Base-by-base conservation (phyloP, 2,329 filamentous ascomycete species). In the Stagonosporopsis cucurbitacearum region DNA sequence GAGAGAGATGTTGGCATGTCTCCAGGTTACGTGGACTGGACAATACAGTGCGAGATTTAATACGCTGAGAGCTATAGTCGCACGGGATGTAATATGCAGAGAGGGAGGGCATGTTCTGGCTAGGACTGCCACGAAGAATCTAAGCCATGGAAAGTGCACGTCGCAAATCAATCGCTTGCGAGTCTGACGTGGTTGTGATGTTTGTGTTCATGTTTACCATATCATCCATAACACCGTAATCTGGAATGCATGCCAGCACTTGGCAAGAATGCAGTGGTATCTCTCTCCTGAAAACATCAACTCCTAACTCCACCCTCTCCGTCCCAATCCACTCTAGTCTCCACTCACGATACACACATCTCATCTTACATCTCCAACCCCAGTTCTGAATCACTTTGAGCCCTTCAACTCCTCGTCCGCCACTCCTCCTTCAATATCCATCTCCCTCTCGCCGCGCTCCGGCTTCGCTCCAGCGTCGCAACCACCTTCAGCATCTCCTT, bases 401-500 rank as follows among this genome's bases (percentile, higher is more conserved):
- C n/a, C 5, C 45, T 28, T 15, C 37, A 49, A 33, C 15, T 47
- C 58, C 55, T 36, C 2, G 65, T 61, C 59, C 63, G 67, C 70
- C 70, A 75, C 65, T 87, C 84, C 32, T 84, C 81, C 74, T 82
- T 87, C 63, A 88, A 65, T 42, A 81, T 79, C 86, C 86, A 88
- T 58, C 78, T 79, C 0, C 82, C 84, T 58, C 75, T 72, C 47
- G 79, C 64, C 75, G 80, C 15, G 80, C 77, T 69, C 11, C 75
- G 75, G 5, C 80, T 81, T 63, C 78, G 81, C 68, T 91, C 85
- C 72, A 96, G 76, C 50, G 80, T 84, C 0, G 94, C 94, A 67
- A 96, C 89, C 58, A 82, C 82, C 65, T 90, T 87, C 50, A 98
- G 78, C 65, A 92, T 92, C 66, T 85, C 82, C 76, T 92, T 94